Conservation (phyloP, 2,329 filamentous ascomycete species). For the Diaporthe longicolla region DNA sequence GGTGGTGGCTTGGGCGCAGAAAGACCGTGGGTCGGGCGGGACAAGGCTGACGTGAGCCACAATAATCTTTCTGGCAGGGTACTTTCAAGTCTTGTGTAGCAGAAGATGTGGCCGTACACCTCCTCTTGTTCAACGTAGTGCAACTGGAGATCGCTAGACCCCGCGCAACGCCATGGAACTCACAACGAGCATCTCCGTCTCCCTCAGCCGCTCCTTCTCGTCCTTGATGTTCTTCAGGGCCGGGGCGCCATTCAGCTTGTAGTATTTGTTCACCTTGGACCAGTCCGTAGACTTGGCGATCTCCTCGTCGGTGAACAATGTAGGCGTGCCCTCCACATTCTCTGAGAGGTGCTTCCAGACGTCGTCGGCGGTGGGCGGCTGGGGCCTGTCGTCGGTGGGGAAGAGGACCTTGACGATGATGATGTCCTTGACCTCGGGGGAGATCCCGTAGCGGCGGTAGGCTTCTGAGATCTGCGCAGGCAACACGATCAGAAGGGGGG, state of each 20-base stretch:
- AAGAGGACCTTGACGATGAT: conserved; percentile 84
- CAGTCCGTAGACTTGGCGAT: conserved; percentile 74
- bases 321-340: conserved; percentile 72
- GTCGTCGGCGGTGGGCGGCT: conserved; percentile 59
- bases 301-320: conserved; percentile 74
- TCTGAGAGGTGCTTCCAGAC: conserved; percentile 72
- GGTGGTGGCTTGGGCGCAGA: background rate
- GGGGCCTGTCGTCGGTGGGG: conserved; percentile 58
- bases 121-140: no score
- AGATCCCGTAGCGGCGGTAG: conserved; percentile 89
- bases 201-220: conserved; percentile 59
- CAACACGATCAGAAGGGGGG: background rate
- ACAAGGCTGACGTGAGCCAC: no score
- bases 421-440: conserved; percentile 78
- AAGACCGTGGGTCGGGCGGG: background rate
- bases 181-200: conserved; percentile 79
- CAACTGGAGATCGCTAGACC: conserved; percentile 49
- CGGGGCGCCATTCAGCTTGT: conserved; percentile 80
- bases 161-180: conserved; percentile 85
- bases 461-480: conserved; percentile 84
- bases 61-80: no score
- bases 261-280: conserved; percentile 82
- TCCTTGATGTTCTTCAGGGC: conserved; percentile 63
- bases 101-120: rapidly evolving
- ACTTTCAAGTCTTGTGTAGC: no score